Evolutionary conservation across 2,329 filamentous ascomycete genomes (phyloP).

Genomic region (Xylariomycetidae sp.): DNA sequence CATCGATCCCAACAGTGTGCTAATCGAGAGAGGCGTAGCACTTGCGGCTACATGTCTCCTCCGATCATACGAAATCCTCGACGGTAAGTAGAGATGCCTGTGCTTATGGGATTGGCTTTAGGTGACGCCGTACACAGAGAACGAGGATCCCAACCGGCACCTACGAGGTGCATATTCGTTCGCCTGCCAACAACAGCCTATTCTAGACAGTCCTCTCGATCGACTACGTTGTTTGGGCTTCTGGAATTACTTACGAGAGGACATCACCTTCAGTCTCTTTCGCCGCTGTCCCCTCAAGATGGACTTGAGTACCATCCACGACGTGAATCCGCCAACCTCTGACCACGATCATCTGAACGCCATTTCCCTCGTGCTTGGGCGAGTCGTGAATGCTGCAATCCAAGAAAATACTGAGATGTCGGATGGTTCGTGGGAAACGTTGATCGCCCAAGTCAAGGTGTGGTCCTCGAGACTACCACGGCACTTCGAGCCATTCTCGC

Average conservation of each 20-base stretch:
- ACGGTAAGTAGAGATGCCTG: constrained; percentile 31
- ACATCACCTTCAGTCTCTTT: constrained; percentile 48
- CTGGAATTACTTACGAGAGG: constrained; percentile 47
- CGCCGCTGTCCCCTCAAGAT: constrained; percentile 36
- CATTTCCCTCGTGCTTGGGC: constrained; percentile 36
- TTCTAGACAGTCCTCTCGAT: constrained; percentile 13
- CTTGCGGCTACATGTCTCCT: constrained; percentile 41
- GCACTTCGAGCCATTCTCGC: constrained; percentile 27
- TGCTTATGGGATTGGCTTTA: neutral
- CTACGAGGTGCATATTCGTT: constrained; percentile 41
- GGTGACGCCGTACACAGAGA: constrained; percentile 19
- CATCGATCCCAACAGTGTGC: constrained; percentile 25
- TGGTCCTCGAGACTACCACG: constrained; percentile 29
- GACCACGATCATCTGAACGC: constrained; percentile 33
- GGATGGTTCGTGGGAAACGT: constrained; percentile 12
- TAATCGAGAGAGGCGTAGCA: constrained; percentile 31
- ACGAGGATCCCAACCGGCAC: constrained; percentile 36
- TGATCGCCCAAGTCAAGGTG: constrained; percentile 15
- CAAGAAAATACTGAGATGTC: constrained; percentile 1
- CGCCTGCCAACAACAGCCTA: constrained; percentile 23
- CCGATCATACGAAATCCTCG: constrained; percentile 42
- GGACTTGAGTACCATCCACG: constrained; percentile 21
- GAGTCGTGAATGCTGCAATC: constrained; percentile 35
- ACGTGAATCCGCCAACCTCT: constrained; percentile 5
- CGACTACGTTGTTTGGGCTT: constrained; percentile 35